Conservation (phyloP, 2,329 filamentous ascomycete genomes). For the Monosporascus sp. region DNA sequence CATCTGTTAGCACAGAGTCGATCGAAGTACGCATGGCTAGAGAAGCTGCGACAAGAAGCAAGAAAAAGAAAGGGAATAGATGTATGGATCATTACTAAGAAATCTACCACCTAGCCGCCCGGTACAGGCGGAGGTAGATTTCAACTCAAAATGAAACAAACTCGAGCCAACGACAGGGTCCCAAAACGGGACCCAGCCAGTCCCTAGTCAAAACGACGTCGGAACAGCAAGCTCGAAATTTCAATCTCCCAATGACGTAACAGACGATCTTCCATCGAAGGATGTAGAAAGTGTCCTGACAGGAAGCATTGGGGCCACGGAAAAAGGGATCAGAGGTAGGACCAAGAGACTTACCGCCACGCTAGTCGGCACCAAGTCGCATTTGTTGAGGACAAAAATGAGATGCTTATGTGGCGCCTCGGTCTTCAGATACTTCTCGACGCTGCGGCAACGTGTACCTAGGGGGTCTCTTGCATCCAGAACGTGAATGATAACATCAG, state of each 20-base stretch:
- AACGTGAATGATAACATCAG: slow-evolving; percentile 93
- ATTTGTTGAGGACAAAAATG: slow-evolving; percentile 85
- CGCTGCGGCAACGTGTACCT: slow-evolving; percentile 82
- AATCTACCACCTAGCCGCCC: slow-evolving; percentile 64
- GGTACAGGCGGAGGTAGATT: slow-evolving; percentile 61
- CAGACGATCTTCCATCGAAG: slow-evolving; percentile 77
- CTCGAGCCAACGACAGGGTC: slow-evolving; percentile 66
- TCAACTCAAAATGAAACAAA: slow-evolving; percentile 98
- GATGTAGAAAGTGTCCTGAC: slow-evolving; percentile 81
- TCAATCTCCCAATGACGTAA: slow-evolving; percentile 99
- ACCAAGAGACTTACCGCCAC: slow-evolving; percentile 71
- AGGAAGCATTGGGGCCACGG: slow-evolving; percentile 56
- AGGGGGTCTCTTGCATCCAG: slow-evolving; percentile 84
- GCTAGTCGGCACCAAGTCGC: slow-evolving; percentile 84
- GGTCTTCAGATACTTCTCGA: slow-evolving; percentile 88
- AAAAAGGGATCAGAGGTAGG: slow-evolving; percentile 8
- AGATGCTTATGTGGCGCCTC: slow-evolving; percentile 97
- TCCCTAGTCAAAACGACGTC: slow-evolving; percentile 58
- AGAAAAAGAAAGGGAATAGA: slow-evolving; percentile 33
- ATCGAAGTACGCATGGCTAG: slow-evolving; percentile 5
- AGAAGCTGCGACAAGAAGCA: slow-evolving; percentile 23
- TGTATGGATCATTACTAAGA: slow-evolving; percentile 99
- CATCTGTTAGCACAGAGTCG: slow-evolving; percentile 21
- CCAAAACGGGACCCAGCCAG: slow-evolving; percentile 86
- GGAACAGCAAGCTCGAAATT: slow-evolving; percentile 61